A percentile compares a stretch with the other conserved stretches of the same genome.
Evolutionary conservation across 2,329 filamentous ascomycete genomes (phyloP).

Genomic region (Sarocladium brachiariae): DNA sequence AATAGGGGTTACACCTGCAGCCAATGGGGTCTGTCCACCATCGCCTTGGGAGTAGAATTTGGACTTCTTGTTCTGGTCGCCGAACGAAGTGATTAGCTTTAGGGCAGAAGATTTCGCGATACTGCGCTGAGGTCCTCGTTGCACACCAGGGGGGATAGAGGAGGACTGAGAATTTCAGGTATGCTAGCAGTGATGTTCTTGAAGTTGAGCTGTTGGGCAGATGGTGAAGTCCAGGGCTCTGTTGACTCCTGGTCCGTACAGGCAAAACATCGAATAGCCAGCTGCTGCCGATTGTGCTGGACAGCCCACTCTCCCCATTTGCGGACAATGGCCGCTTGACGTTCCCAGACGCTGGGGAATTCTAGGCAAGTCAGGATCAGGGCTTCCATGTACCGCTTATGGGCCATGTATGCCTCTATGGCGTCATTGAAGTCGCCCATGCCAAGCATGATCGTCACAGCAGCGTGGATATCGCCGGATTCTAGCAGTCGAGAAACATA

Average conservation of each 20-base stretch:
- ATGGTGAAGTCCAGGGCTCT: constrained; percentile 83
- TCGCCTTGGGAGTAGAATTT: constrained; percentile 55
- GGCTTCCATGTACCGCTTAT: constrained; percentile 87
- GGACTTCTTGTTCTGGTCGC: constrained; percentile 52
- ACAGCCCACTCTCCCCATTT: constrained; percentile 95
- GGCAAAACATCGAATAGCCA: constrained; percentile 89
- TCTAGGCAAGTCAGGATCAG: constrained; percentile 79
- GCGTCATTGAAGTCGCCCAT: constrained; percentile 91
- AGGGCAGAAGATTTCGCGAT: constrained; percentile 76
- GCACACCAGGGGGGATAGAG: constrained; percentile 63
- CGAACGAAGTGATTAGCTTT: constrained; percentile 89
- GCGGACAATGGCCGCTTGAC: constrained; percentile 78
- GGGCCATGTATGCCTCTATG: constrained; percentile 91
- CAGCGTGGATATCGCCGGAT: constrained; percentile 83
- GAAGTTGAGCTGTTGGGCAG: constrained; percentile 57
- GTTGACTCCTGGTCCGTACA: constrained; percentile 81
- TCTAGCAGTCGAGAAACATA: constrained; percentile 88
- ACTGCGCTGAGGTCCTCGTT: constrained; percentile 51
- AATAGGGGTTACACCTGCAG: constrained; percentile 81
- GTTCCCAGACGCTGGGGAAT: constrained; percentile 82
- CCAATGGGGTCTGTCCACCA: constrained; percentile 65
- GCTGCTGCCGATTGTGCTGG: constrained; percentile 75
- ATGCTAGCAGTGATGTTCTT: constrained; percentile 47
- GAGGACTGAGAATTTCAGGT: constrained; percentile 58
- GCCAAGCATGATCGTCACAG: constrained; percentile 86